Percentiles rank a stretch among this genome's conserved stretches.
Conservation (phyloP, 805 yeast species). For the Metschnikowia orientalis region DNA sequence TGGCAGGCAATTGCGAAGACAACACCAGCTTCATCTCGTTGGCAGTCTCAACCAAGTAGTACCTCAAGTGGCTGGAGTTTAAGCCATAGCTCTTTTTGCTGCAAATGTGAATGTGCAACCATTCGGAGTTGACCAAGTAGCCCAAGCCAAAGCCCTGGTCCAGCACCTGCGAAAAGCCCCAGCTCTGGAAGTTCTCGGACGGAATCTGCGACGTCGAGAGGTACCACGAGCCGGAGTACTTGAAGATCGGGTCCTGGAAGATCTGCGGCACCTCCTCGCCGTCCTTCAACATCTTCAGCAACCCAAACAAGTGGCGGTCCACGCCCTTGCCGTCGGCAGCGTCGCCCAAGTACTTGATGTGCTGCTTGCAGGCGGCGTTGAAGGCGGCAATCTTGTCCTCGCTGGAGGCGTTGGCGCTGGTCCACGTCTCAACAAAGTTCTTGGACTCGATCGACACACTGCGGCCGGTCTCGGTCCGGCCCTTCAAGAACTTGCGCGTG, state of each 20-base stretch:
- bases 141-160: slow-evolving; percentile 94
- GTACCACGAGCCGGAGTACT: slow-evolving; percentile 80
- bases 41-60: slow-evolving; percentile 72
- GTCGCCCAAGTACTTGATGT: slow-evolving; percentile 63
- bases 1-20: slow-evolving; percentile 30
- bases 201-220: slow-evolving; percentile 86
- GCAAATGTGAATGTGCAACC: slow-evolving; percentile 81
- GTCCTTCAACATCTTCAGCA: slow-evolving; percentile 62
- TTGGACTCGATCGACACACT: slow-evolving; percentile 70
- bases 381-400: slow-evolving; percentile 63
- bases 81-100: slow-evolving; percentile 61
- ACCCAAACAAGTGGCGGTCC: slow-evolving; percentile 90
- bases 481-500: slow-evolving; percentile 80
- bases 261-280: slow-evolving; percentile 63
- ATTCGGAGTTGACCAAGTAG: slow-evolving; percentile 83
- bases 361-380: slow-evolving; percentile 68
- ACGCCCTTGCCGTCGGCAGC: slow-evolving; percentile 87
- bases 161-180: slow-evolving; percentile 94
- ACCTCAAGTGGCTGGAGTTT: slow-evolving; percentile 54
- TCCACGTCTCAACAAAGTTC: slow-evolving; percentile 71
- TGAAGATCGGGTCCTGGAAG: slow-evolving; percentile 70
- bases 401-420: slow-evolving; percentile 45
- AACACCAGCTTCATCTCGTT: slow-evolving; percentile 73
- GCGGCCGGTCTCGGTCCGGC: slow-evolving; percentile 93
- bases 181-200: slow-evolving; percentile 75